Evolutionary conservation across 2,329 filamentous ascomycete species (phyloP), one percentile per base, ranked within the genome.

Genomic region (Teratosphaeria viscida): DNA sequence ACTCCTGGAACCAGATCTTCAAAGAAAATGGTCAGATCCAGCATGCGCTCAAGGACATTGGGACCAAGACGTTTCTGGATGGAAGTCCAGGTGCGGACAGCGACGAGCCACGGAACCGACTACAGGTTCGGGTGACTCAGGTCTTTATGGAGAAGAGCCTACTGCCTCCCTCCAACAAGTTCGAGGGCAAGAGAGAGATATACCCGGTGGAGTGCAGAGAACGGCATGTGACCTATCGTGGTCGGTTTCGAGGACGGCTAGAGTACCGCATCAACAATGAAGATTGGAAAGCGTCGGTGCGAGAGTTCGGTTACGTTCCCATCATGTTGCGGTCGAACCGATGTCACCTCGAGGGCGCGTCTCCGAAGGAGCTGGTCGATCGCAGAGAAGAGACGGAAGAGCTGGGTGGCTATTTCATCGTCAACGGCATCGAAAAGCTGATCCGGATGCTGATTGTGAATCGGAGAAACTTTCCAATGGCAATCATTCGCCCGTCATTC

Each of bases 401-500:
- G 75, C 77, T 97, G 35, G 94, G 94, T 43, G 94, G 94, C 53
- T 99, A 97, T 74, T 99, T 97, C 71, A 85, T 99, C 68, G 89
- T 99, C 69, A 99, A 99, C 73, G 94, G 94, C 65, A 96, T 92
- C 70, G 94, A 99, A 75, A 97, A 96, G 78, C 84, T 97, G 60
- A 91, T 97, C 68, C 90, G 94, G 71, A 85, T 97, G 79, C 81
- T 99, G 63, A 86, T 96, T 64, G 84, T 97, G 63, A 90, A 91
- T 72, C 85, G 90, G 74, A 83, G 94, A 70, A 99, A 99, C 74
- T 96, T 90, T 71, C 92, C 94, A 56, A 89, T 96, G 84, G 92
- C 92, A 54, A 96, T 97, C 73, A 84, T 90, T 67, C 89, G 94
- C 71, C 86, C 88, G 55, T 95, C 92, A 66, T 99, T 97, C 77